Percentiles rank a stretch among this genome's conserved stretches.
Evolutionary conservation across 139 green algal species (phyloP).

Genomic region (Picocystis salinarum): DNA sequence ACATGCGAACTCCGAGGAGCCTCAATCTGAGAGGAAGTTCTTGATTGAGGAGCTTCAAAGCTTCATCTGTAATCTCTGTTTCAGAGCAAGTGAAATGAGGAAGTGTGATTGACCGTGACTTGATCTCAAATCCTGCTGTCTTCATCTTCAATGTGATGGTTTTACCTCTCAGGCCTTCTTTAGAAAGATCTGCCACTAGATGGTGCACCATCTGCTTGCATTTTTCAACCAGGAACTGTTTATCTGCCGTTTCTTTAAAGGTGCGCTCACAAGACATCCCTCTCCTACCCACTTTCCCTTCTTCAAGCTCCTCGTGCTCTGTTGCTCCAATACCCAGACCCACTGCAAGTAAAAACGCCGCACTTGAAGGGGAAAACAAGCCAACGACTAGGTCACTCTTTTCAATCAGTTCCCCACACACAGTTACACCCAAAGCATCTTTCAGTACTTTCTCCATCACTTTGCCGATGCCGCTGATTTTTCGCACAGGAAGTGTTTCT

Average conservation of each 20-base stretch:
- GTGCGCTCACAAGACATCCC: conserved; percentile 65
- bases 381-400: conserved; percentile 31
- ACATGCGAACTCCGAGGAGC: conserved; percentile 60
- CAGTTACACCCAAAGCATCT: conserved; percentile 27
- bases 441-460: conserved; percentile 38
- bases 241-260: conserved; percentile 21
- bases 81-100: conserved; percentile 20
- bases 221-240: conserved; percentile 23
- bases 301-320: conserved; percentile 3
- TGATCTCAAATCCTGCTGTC: conserved; percentile 23
- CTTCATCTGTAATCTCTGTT: conserved; percentile 30
- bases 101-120: conserved; percentile 41
- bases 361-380: conserved; percentile 32
- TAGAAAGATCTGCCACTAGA: conserved; percentile 41
- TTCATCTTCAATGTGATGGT: conserved; percentile 77
- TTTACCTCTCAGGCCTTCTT: conserved; percentile 41
- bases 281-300: conserved; percentile 41
- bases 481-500: conserved; percentile 38
- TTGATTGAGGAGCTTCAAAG: conserved; percentile 36
- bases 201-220: conserved; percentile 31
- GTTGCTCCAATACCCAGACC: conserved; percentile 28
- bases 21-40: conserved; percentile 51
- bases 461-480: conserved; percentile 51
- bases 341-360: conserved; percentile 36
- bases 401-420: conserved; percentile 33